Conservation (phyloP, 1,284 basidiomycete genomes). For the Naganishia sp. region DNA sequence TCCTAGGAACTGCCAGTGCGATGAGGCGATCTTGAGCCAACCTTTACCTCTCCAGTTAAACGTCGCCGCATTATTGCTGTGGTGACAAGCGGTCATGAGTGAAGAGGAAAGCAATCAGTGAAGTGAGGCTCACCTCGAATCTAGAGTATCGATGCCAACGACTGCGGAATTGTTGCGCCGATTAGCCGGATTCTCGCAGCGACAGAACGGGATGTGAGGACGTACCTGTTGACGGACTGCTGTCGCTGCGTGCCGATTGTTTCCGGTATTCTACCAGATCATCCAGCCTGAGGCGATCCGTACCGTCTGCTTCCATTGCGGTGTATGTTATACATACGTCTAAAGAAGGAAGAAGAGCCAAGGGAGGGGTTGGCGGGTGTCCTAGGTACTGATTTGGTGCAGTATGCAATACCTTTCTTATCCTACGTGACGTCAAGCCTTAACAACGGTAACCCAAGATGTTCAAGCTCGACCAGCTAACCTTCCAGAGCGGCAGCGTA, state of each 20-base stretch:
- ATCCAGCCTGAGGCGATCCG: constrained; percentile 48
- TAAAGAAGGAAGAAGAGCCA: constrained; percentile 18
- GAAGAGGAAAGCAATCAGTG: too few relatives aligned
- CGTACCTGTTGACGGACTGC: constrained; percentile 44
- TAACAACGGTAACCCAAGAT: background rate
- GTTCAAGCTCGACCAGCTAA: constrained; percentile 36
- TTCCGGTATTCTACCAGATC: constrained; percentile 56
- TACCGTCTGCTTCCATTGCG: constrained; percentile 37
- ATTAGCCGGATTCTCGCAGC: background rate
- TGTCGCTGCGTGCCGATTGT: constrained; percentile 40
- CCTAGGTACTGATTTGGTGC: background rate
- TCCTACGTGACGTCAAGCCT: constrained; percentile 38
- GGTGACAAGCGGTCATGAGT: background rate
- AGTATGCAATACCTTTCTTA: constrained; percentile 43
- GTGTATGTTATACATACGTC: constrained; percentile 59
- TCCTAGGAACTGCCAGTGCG: constrained; percentile 60
- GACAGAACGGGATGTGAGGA: background rate
- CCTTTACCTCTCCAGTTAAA: constrained; percentile 60
- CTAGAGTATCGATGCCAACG: constrained; percentile 53
- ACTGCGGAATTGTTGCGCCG: constrained; percentile 36
- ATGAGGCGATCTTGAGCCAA: constrained; percentile 55
- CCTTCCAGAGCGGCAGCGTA: constrained; percentile 59
- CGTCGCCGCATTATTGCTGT: constrained; percentile 47
- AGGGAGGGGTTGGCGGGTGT: too few relatives aligned
- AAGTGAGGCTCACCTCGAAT: constrained; percentile 35